These are phyloP conservation scores for Terfezia boudieri DNA, from an alignment of 495 filamentous ascomycete species.

Conservation along the genomic window DNA sequence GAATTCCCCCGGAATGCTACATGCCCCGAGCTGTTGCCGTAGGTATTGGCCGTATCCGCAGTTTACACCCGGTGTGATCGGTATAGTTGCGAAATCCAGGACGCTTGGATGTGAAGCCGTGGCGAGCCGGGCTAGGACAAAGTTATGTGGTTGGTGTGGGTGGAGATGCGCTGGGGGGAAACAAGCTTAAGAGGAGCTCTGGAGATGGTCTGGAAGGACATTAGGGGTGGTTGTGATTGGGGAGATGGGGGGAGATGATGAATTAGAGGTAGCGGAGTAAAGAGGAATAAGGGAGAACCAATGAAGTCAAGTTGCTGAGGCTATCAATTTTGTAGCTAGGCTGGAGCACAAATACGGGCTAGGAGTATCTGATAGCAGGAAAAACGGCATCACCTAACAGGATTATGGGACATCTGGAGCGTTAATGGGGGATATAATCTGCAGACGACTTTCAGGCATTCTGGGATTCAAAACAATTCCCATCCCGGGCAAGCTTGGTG, in stretches of 20 bases:
- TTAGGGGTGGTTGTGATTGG: constrained; percentile 66
- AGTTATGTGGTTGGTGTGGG: constrained; percentile 75
- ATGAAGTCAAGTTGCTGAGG: constrained; percentile 32
- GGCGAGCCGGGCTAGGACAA: constrained; percentile 65
- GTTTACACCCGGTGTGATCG: constrained; percentile 51
- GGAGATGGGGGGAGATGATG: constrained; percentile 52
- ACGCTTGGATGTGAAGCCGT: constrained; percentile 79
- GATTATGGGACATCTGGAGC: too few relatives aligned
- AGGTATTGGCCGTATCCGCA: constrained; percentile 69
- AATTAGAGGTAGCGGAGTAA: constrained; percentile 63
- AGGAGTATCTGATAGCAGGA: too few relatives aligned
- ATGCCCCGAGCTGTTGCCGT: constrained; percentile 54
- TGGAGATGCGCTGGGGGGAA: constrained; percentile 61
- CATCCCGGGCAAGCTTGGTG: too few relatives aligned
- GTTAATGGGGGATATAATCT: too few relatives aligned
- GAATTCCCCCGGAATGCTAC: constrained; percentile 77
- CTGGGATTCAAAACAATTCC: too few relatives aligned
- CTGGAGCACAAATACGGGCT: too few relatives aligned
- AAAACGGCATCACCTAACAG: too few relatives aligned
- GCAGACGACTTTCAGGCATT: too few relatives aligned
- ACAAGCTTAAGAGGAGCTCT: constrained; percentile 64
- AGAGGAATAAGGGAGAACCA: constrained; percentile 32
- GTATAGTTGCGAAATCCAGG: constrained; percentile 71
- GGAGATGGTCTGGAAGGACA: constrained; percentile 48
- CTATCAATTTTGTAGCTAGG: too few relatives aligned